phyloP scores from a whole-genome alignment of 352 stramenopile species.

The Detonula confervacea region DNA sequence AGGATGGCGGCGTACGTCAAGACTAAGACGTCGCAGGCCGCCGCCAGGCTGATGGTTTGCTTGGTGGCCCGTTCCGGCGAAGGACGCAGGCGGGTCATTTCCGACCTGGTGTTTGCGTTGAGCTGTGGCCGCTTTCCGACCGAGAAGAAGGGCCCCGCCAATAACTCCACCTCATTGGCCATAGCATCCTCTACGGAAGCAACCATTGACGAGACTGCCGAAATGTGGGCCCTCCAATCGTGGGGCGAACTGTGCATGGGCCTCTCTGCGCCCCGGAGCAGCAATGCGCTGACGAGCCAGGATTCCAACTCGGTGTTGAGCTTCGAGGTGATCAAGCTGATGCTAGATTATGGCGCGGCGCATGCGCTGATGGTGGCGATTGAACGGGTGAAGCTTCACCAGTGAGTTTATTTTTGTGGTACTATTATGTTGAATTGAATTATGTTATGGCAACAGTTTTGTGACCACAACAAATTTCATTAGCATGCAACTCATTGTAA shows the following conservation, averaged over 20 bases:
- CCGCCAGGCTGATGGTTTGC: constrained; percentile 78
- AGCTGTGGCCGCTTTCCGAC: constrained; percentile 56
- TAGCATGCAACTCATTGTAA: too few species aligned
- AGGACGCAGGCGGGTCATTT: constrained; percentile 74
- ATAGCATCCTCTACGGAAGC: constrained; percentile 1
- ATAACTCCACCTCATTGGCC: not conserved
- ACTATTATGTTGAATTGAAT: too few species aligned
- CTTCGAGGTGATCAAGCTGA: constrained; percentile 82
- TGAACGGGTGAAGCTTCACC: constrained; percentile 73
- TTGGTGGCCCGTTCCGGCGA: constrained; percentile 82
- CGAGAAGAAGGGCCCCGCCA: constrained; percentile 3
- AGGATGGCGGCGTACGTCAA: constrained; percentile 51
- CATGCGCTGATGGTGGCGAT: constrained; percentile 79
- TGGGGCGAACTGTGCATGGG: constrained; percentile 83
- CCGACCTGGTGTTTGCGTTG: constrained; percentile 81
- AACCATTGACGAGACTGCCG: constrained; percentile 25
- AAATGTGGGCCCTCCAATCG: constrained; percentile 66
- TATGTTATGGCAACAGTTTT: too few species aligned
- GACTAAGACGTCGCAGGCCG: constrained; percentile 70
- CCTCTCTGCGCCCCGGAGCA: constrained; percentile 74
- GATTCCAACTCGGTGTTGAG: constrained; percentile 70
- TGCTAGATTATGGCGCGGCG: constrained; percentile 77
- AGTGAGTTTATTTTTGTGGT: too few species aligned
- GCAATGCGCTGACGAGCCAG: constrained; percentile 44
- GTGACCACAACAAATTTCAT: too few species aligned